A percentile compares a stretch with the other conserved stretches of the same genome.
Evolutionary conservation across 2,329 filamentous ascomycete genomes (phyloP).

Genomic region (Albifimbria verrucaria): DNA sequence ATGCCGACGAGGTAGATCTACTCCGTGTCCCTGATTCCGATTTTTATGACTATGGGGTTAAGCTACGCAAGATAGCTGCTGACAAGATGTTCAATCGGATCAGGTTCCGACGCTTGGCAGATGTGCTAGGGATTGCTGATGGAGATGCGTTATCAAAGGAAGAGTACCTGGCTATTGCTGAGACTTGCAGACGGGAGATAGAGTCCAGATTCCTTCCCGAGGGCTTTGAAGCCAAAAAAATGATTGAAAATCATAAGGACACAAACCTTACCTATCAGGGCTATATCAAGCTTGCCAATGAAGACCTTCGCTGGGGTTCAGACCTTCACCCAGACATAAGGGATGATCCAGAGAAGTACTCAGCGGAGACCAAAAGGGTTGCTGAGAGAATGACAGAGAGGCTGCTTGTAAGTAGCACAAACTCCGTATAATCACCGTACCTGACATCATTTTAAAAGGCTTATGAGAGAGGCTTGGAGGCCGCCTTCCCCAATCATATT

Average conservation of each 20-base stretch:
- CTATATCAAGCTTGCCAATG: slow-evolving; percentile 1
- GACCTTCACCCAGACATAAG: slow-evolving; percentile 1
- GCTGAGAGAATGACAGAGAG: not conserved
- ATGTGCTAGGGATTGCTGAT: not conserved
- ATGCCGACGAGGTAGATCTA: not conserved
- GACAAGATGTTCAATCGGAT: not conserved
- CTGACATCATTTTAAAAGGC: not conserved
- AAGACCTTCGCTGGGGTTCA: slow-evolving; percentile 6
- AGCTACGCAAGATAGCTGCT: slow-evolving; percentile 2
- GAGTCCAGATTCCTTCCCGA: not conserved
- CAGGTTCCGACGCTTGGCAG: not conserved
- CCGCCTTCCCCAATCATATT: not conserved
- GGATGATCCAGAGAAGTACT: slow-evolving; percentile 1
- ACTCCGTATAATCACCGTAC: not conserved
- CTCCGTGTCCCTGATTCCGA: slow-evolving; percentile 4
- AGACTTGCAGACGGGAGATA: slow-evolving; percentile 1
- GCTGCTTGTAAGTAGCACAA: not conserved
- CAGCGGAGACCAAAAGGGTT: not conserved
- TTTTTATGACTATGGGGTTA: slow-evolving; percentile 6
- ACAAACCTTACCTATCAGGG: slow-evolving; percentile 3
- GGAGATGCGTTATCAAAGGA: slow-evolving; percentile 1
- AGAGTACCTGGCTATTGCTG: not conserved
- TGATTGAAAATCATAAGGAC: not conserved
- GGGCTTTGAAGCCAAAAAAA: not conserved
- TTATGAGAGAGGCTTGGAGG: not conserved